These are phyloP conservation scores for Exophiala sp. DNA, from an alignment of 2,329 filamentous ascomycete genomes.

Conservation along the genomic window DNA sequence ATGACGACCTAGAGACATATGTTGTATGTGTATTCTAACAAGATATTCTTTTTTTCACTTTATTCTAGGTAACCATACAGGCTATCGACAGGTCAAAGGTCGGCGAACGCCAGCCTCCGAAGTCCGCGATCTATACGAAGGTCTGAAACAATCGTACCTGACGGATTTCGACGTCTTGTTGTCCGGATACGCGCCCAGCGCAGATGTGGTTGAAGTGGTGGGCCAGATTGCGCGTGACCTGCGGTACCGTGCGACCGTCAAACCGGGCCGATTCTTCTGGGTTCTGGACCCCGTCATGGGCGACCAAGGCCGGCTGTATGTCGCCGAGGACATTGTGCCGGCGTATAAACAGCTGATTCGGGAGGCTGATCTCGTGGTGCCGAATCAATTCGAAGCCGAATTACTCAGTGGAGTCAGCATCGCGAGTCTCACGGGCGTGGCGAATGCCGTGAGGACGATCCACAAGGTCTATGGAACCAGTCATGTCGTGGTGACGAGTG, in stretches of 20 bases:
- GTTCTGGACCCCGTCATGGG: slow-evolving; percentile 98
- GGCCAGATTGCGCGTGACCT: slow-evolving; percentile 78
- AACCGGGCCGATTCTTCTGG: slow-evolving; percentile 33
- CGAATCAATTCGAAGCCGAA: slow-evolving; percentile 98
- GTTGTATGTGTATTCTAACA: neutral
- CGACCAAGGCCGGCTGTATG: slow-evolving; percentile 86
- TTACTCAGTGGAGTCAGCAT: slow-evolving; percentile 43
- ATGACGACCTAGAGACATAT: too few species aligned
- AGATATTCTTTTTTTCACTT: neutral
- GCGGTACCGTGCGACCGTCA: slow-evolving; percentile 42
- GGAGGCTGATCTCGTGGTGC: slow-evolving; percentile 83
- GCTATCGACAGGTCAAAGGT: slow-evolving; percentile 82
- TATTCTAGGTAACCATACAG: slow-evolving; percentile 78
- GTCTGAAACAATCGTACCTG: slow-evolving; percentile 74
- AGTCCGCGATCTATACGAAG: slow-evolving; percentile 76
- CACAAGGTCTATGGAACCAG: slow-evolving; percentile 72
- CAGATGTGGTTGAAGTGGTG: slow-evolving; percentile 74
- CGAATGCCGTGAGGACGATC: slow-evolving; percentile 23
- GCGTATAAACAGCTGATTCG: slow-evolving; percentile 75
- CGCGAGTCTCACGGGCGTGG: slow-evolving; percentile 18
- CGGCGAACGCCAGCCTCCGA: slow-evolving; percentile 74
- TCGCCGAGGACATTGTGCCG: slow-evolving; percentile 83
- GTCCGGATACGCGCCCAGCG: slow-evolving; percentile 88
- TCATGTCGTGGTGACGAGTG: slow-evolving; percentile 88
- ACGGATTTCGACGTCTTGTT: slow-evolving; percentile 91